Percentiles rank a stretch among this genome's conserved stretches.
These are phyloP conservation scores for Tripterygium wilfordii DNA, from an alignment of 177 flowering plant species.

Conservation along the genomic window DNA sequence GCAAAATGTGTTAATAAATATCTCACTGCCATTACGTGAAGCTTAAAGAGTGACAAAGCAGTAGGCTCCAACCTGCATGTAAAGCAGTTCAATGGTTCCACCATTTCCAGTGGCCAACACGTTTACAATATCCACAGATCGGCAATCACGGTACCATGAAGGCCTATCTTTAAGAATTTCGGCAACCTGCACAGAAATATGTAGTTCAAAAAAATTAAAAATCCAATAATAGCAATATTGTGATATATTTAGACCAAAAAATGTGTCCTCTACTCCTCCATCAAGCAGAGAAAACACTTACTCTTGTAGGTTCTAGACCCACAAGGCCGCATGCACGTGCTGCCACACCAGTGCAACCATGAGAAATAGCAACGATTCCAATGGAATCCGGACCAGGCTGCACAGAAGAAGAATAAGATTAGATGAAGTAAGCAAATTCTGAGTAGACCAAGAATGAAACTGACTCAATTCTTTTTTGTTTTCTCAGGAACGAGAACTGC, in stretches of 20 bases:
- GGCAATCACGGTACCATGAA: slow-evolving; percentile 38
- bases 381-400: slow-evolving; percentile 85
- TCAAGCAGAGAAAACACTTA: slow-evolving; percentile 7
- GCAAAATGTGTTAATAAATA: not conserved
- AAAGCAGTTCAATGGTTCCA: slow-evolving; percentile 45
- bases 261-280: not conserved
- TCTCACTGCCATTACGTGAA: too few species aligned
- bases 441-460: not conserved
- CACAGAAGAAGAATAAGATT: slow-evolving; percentile 13
- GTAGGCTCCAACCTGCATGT: slow-evolving; percentile 38
- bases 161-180: slow-evolving; percentile 48
- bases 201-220: too few species aligned
- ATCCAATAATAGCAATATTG: too few species aligned
- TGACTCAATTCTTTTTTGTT: too few species aligned
- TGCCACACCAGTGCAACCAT: slow-evolving; percentile 64
- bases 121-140: slow-evolving; percentile 29
- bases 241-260: too few species aligned
- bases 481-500: too few species aligned
- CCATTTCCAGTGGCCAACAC: slow-evolving; percentile 37
- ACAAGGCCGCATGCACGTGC: slow-evolving; percentile 73
- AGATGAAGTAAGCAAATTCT: not conserved
- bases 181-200: slow-evolving; percentile 33
- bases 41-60: too few species aligned
- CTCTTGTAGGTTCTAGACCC: slow-evolving; percentile 58
- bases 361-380: slow-evolving; percentile 79